Evolutionary conservation across 176 grass and related monocot genomes (phyloP).

Genomic region (Carex scoparia): DNA sequence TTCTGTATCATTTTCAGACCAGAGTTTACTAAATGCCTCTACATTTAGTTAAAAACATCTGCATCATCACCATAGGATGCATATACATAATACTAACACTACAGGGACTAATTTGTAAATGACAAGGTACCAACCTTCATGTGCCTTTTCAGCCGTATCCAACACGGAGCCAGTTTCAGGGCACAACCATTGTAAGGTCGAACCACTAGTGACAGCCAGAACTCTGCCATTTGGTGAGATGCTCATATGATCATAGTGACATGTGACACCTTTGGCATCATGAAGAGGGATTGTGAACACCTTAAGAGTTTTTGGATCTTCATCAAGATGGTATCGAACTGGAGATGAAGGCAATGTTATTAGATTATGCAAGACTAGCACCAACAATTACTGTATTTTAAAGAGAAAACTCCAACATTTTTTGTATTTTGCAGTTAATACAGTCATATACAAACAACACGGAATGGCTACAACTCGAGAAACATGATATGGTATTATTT

Average conservation of each 20-base stretch:
- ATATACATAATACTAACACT: neutral
- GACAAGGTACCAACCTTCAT: conserved; percentile 59
- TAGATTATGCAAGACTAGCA: neutral
- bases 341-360: conserved; percentile 23
- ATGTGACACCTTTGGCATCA: conserved; percentile 65
- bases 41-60: neutral
- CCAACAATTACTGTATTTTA: neutral
- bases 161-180: conserved; percentile 69
- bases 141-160: conserved; percentile 83
- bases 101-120: conserved; percentile 8
- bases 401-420: neutral
- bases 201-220: conserved; percentile 57
- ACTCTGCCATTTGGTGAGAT: conserved; percentile 77
- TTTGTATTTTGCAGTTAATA: neutral
- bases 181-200: conserved; percentile 79
- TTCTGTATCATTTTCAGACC: neutral
- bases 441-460: neutral
- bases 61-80: neutral
- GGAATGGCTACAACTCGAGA: neutral
- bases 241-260: conserved; percentile 73
- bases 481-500: neutral
- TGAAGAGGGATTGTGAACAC: conserved; percentile 65
- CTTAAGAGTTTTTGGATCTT: conserved; percentile 91
- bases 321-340: conserved; percentile 96
- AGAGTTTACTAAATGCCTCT: neutral